Percentiles rank a stretch among this genome's conserved stretches.
Conservation (phyloP, 164 flowering plant genomes). For the Liquidambar formosana region DNA sequence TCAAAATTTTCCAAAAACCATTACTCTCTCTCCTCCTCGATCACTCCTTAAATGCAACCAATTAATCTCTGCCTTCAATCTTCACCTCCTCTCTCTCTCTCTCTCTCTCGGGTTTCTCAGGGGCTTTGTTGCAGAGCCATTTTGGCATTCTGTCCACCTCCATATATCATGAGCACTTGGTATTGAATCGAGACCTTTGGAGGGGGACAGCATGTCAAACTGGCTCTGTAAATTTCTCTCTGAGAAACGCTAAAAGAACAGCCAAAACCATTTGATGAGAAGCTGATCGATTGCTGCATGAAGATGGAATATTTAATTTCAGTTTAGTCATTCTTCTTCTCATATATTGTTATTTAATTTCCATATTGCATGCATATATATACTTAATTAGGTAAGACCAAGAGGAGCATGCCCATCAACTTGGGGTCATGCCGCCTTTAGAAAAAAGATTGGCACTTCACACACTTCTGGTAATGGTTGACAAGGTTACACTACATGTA, state of each 20-base stretch:
- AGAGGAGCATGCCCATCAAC: too few relatives aligned
- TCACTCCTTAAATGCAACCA: background rate
- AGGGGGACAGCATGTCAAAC: slow-evolving; percentile 47
- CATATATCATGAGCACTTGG: slow-evolving; percentile 15
- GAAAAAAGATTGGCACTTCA: too few relatives aligned
- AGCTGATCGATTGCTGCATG: background rate
- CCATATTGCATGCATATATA: too few relatives aligned
- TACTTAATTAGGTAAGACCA: too few relatives aligned
- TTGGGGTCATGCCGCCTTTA: too few relatives aligned
- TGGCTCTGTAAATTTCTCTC: slow-evolving; percentile 38
- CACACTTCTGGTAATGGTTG: too few relatives aligned
- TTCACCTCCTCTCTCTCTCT: background rate
- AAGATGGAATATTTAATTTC: background rate
- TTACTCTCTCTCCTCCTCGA: background rate
- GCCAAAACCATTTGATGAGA: background rate
- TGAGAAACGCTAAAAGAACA: slow-evolving; percentile 21
- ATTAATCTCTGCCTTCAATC: background rate
- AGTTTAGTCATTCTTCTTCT: background rate
- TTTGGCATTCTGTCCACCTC: slow-evolving; percentile 65
- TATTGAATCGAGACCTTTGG: slow-evolving; percentile 17
- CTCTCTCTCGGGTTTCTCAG: slow-evolving; percentile 27
- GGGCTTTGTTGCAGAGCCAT: slow-evolving; percentile 34
- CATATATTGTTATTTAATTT: too few relatives aligned
- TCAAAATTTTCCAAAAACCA: too few relatives aligned
- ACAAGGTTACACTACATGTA: too few relatives aligned